Conservation (phyloP, 352 stramenopile genomes). For the Phytophthora parvispora region DNA sequence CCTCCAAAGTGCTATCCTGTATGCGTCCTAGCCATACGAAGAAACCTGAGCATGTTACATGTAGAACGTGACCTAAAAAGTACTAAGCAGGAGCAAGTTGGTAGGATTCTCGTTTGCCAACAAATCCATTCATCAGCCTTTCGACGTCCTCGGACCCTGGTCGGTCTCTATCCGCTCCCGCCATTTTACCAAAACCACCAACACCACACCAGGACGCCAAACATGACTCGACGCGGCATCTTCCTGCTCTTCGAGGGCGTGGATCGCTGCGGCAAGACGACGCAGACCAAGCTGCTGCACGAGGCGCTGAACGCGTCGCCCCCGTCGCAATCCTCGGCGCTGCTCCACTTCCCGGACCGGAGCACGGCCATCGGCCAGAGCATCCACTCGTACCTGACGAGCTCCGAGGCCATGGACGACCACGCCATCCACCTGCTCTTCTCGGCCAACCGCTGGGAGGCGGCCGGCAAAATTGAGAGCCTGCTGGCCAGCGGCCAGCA, state of each 20-base stretch:
- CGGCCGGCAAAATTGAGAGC: constrained; percentile 74
- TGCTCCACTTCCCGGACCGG: constrained; percentile 88
- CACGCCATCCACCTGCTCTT: constrained; percentile 99
- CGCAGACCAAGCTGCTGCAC: constrained; percentile 95
- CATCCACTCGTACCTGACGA: constrained; percentile 98
- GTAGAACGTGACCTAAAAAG: too few relatives aligned
- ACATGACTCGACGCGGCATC: constrained; percentile 85
- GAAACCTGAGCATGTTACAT: too few relatives aligned
- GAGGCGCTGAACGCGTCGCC: constrained; percentile 58
- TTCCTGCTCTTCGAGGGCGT: constrained; percentile 99
- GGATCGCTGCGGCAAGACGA: constrained; percentile 99
- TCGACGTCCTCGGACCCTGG: background rate
- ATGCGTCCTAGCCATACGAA: too few relatives aligned
- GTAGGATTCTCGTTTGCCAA: too few relatives aligned
- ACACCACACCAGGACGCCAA: background rate
- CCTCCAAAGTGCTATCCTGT: too few relatives aligned
- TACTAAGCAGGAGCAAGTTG: too few relatives aligned
- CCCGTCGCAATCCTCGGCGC: constrained; percentile 24
- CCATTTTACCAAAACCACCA: constrained; percentile 4
- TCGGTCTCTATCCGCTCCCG: background rate
- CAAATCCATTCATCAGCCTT: too few relatives aligned
- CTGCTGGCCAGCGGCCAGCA: constrained; percentile 88
- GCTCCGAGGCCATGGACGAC: constrained; percentile 94
- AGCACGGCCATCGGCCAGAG: constrained; percentile 95
- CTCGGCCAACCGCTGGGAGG: constrained; percentile 99